A percentile compares a stretch with the other conserved stretches of the same genome.
Conservation (phyloP, 1,139 yeast genomes). For the Protomyces arabidopsidicola region DNA sequence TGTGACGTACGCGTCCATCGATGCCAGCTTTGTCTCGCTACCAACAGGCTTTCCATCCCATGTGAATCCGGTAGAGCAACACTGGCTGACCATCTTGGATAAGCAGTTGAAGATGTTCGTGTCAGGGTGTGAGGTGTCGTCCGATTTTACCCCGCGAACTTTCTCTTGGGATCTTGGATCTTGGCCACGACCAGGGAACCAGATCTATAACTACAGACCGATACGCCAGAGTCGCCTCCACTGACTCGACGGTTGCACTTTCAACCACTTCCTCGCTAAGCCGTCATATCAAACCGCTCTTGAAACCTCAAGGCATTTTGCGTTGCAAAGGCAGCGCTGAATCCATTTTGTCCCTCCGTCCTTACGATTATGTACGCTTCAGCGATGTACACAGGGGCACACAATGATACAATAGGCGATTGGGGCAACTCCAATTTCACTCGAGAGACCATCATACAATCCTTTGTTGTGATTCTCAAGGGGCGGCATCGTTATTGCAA, state of each 20-base stretch:
- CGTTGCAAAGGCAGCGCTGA: no score
- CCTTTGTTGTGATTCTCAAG: not conserved
- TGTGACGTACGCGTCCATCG: conserved; percentile 3
- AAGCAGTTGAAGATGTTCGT: not conserved
- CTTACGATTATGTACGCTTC: not conserved
- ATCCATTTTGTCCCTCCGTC: no score
- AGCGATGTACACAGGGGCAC: not conserved
- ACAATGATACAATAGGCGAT: not conserved
- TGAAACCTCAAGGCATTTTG: no score
- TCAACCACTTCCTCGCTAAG: no score
- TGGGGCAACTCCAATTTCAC: not conserved
- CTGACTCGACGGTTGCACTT: no score
- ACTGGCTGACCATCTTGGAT: not conserved
- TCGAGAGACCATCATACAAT: conserved; percentile 1
- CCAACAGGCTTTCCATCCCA: conserved; percentile 1
- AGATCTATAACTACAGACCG: no score
- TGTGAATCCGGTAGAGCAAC: conserved; percentile 2
- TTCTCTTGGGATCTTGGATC: no score
- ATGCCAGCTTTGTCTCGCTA: not conserved
- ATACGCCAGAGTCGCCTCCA: no score
- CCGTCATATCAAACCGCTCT: no score
- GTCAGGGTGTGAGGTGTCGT: not conserved
- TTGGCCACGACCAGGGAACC: no score
- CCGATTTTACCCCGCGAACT: no score
- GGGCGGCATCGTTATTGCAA: conserved; percentile 13